Evolutionary conservation across 164 flowering plant species (phyloP), one percentile per base, ranked within the genome.

Genomic region (Echeveria elegans): DNA sequence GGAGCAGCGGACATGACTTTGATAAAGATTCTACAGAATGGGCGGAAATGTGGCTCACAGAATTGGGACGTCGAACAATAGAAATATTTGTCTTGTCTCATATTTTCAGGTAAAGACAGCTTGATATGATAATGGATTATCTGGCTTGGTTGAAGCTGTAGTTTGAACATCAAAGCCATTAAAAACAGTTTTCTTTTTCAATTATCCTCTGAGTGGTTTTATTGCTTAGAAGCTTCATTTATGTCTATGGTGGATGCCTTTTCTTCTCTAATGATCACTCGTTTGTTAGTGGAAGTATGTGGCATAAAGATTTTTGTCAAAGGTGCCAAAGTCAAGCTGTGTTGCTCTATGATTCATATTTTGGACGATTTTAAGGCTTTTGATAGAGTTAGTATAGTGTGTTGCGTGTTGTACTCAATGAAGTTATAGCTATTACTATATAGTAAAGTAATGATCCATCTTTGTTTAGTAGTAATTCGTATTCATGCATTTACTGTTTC

Each of bases 31-130:
- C 89, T 29, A 81, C 87, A 74, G 97, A 92, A 74, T 88, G 92
- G 45, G 97, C 87, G 83, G 99, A 95, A 76, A 87, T 96, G 78
- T 87, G 97, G 65, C 91, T 95, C 28, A 95, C 98, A 43, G 98
- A 92, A 72, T 74, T 95, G 71, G 99, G 99, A 48, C 92, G 98
- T 47, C 83, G 95, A 77, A 92, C 98, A 52, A 85, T 92, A 70
- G 99, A 95, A 69, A 92, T 83, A 66, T 95, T 95, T 83, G 95
- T 83, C 61, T 84, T 95, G 65, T 87, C 89, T 30, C 98, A 92
- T 74, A 85, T 95, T 62, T 92, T 84, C 85, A 90, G 97, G 99
- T 95, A 82, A 64, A 48, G 29, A 10, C 23, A 26, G 45, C 29
- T 34, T 36, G 34, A 23, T 63, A 32, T 19, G 15, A n/a, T 23